Base-by-base conservation (phyloP, 257 asterid genomes). In the Cordia subcordata region DNA sequence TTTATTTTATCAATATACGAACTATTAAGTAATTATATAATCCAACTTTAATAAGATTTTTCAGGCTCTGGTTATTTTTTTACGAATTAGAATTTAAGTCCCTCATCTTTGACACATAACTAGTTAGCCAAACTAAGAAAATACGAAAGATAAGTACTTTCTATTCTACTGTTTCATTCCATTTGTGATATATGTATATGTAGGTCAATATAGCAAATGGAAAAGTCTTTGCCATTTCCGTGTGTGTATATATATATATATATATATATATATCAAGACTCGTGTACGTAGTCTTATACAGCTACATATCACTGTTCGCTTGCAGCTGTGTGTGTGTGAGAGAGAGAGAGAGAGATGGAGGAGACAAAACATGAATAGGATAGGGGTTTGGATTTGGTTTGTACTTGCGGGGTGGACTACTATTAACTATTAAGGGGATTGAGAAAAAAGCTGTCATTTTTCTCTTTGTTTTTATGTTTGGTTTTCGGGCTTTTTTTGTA, bases 401-500 rank as follows among this genome's bases (percentile, higher is more conserved):
- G 57, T 58, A 22, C 55, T 52, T 57, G 75, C 62, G 35, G 53
- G 35, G 44, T 61, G 47, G 58, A 49, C 20, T 58, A 8, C 4
- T 55, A 68, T n/a, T n/a, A 20, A 53, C 33, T 53, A 73, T 62
- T 58, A 40, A 53, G 53, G 49, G 53, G 23, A 49, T 13, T 49
- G 66, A 42, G 47, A n/a, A 58, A 60, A 63, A 75, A 79, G 75
- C 78, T 80, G 86, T 83, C 90, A 73, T 60, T 77, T 76, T 69
- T 42, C 22, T 10, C 16, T 12, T 61, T 49, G 27, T 38, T 63
- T 49, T 20, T 62, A 60, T 65, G 50, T 45, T 45, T 72, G 47
- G 23, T 11, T 22, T 73, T 66, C 56, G 85, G 64, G 65, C 17
- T 52, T 63, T n/a, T n/a, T n/a, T 68, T 80, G 80, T 82, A 75